Base-by-base conservation (phyloP, 306 rosid genomes). In the Oxytropis ochrocephala region DNA sequence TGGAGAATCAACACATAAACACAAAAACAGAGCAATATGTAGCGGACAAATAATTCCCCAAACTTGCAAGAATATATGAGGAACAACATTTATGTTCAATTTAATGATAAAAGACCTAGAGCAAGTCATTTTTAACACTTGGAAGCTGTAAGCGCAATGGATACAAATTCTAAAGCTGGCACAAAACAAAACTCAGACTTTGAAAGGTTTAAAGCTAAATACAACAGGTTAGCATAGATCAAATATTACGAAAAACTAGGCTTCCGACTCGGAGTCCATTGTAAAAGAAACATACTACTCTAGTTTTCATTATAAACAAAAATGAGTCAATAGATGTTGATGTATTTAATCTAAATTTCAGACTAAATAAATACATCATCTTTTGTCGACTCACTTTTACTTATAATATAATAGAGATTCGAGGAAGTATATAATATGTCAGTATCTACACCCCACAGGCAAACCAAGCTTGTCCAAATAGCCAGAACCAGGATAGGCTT, bases 401-500 rank as follows among this genome's bases (percentile, higher is more conserved):
- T 24, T n/a, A n/a, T n/a, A n/a, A n/a, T 24, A 24, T 24, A 21
- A 21, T 21, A 21, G 27, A 21, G 27, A 21, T 21, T 2, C 1
- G 1, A 21, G 27, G 1, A 2, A 21, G 10, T 6, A 36, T 36
- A 16, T 17, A 54, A 16, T 11, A 54, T 2, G 36, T 70, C 68
- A 84, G 78, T 69, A 79, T 73, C 89, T 78, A 73, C 80, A 79
- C 9, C 85, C 85, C 24, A 79, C 14, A 30, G 95, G 91, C 87
- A 87, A 79, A 11, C 96, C 94, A 11, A 79, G 83, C 69, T 79
- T 85, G 83, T 89, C 94, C 82, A 91, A 83, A 17, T 86, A 90
- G 59, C 91, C 97, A 33, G 94, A 89, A 24, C 86, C 97, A 5
- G 84, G 95, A 76, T 87, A 87, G 32, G 85, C 92, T 70, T 89